phyloP scores from a whole-genome alignment of 2,329 filamentous ascomycete species.

The Diaporthe vexans region DNA sequence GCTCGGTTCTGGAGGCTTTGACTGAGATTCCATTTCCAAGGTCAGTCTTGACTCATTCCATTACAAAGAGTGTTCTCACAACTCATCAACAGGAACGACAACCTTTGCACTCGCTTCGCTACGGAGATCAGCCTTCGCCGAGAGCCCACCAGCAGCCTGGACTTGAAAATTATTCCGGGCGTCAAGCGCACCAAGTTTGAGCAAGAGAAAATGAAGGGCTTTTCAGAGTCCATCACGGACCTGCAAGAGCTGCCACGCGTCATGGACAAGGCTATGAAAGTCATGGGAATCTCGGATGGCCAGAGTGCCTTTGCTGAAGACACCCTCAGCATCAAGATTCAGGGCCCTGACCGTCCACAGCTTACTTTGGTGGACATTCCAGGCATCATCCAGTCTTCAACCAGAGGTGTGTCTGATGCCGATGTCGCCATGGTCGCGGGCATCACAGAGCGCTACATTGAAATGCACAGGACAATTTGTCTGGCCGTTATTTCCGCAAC shows the following conservation, averaged over 20 bases:
- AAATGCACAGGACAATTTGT: conserved; percentile 23
- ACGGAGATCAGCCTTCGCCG: conserved; percentile 34
- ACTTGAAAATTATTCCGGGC: conserved; percentile 10
- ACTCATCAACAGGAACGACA: not conserved
- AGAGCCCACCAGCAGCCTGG: not conserved
- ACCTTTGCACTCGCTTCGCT: conserved; percentile 36
- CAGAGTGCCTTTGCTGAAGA: conserved; percentile 20
- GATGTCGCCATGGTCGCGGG: conserved; percentile 3
- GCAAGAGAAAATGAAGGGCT: not conserved
- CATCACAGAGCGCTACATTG: conserved; percentile 21
- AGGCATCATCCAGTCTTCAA: conserved; percentile 28
- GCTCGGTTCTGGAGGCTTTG: conserved; percentile 30
- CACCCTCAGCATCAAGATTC: not conserved
- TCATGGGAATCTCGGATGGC: conserved; percentile 21
- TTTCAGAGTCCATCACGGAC: conserved; percentile 3
- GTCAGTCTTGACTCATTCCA: not conserved
- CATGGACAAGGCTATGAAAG: conserved; percentile 9
- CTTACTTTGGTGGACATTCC: conserved; percentile 34
- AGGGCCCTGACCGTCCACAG: conserved; percentile 31
- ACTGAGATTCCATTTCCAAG: conserved; percentile 31
- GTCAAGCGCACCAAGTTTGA: not conserved
- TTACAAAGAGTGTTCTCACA: not conserved
- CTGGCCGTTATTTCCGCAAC: conserved; percentile 15
- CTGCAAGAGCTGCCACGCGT: not conserved
- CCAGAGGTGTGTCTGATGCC: not conserved